phyloP scores from a whole-genome alignment of 2,329 filamentous ascomycete species.

The Fonsecaea pugnacius region DNA sequence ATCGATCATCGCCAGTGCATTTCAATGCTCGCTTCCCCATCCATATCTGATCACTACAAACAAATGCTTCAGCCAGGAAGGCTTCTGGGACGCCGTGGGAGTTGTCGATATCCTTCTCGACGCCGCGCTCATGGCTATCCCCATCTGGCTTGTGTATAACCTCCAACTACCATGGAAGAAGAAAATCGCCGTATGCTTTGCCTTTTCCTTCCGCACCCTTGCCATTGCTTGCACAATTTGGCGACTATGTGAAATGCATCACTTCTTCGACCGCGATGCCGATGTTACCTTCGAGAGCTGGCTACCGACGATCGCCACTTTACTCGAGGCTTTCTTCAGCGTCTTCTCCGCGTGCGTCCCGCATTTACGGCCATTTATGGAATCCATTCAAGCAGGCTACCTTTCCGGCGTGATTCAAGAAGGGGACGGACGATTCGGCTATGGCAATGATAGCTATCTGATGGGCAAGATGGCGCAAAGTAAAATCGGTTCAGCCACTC shows the following conservation, averaged over 20 bases:
- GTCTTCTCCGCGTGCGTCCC: slow-evolving; percentile 27
- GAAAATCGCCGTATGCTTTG: slow-evolving; percentile 32
- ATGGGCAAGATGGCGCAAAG: slow-evolving; percentile 29
- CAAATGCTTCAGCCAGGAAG: slow-evolving; percentile 33
- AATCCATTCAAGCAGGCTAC: slow-evolving; percentile 30
- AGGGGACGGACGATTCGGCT: slow-evolving; percentile 25
- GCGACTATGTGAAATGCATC: slow-evolving; percentile 20
- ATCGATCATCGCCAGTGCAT: slow-evolving; percentile 31
- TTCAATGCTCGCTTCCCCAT: slow-evolving; percentile 35
- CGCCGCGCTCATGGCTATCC: slow-evolving; percentile 33
- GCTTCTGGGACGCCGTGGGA: slow-evolving; percentile 33
- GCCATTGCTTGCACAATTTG: slow-evolving; percentile 23
- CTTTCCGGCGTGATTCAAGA: slow-evolving; percentile 26
- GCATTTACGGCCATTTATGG: slow-evolving; percentile 29
- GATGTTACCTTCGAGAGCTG: slow-evolving; percentile 29
- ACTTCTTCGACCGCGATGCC: slow-evolving; percentile 20
- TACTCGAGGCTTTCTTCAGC: slow-evolving; percentile 25
- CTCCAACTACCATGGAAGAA: slow-evolving; percentile 34
- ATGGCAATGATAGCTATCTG: slow-evolving; percentile 30
- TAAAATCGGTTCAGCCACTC: slow-evolving; percentile 19
- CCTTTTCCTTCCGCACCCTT: slow-evolving; percentile 25
- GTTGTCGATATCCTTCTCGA: slow-evolving; percentile 35
- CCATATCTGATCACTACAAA: slow-evolving; percentile 26
- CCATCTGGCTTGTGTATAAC: slow-evolving; percentile 34
- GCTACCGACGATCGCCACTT: slow-evolving; percentile 24